A percentile compares a stretch with the other conserved stretches of the same genome.
Evolutionary conservation across 441 rosid genomes (phyloP).

Genomic region (Francoa sonchifolia): DNA sequence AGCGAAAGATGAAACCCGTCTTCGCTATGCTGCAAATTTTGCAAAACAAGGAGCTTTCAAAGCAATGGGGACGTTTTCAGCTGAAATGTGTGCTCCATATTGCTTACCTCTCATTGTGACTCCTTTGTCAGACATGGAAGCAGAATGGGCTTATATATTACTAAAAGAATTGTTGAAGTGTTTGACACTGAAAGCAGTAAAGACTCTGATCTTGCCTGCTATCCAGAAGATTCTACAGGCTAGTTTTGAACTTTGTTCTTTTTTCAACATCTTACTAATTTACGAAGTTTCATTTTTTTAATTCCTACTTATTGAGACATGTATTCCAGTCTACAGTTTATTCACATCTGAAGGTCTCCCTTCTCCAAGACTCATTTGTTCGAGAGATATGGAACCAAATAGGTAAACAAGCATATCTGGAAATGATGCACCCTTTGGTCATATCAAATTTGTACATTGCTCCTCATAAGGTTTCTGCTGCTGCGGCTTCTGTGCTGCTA

Average conservation of each 20-base stretch:
- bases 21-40: slow-evolving; percentile 73
- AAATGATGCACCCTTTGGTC: slow-evolving; percentile 60
- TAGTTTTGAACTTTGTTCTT: slow-evolving; percentile 19
- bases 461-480: slow-evolving; percentile 70
- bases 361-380: slow-evolving; percentile 91
- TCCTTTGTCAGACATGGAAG: slow-evolving; percentile 51
- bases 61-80: slow-evolving; percentile 76
- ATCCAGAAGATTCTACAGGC: slow-evolving; percentile 91
- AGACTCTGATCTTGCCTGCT: slow-evolving; percentile 57
- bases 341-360: slow-evolving; percentile 81
- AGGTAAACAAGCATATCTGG: slow-evolving; percentile 76
- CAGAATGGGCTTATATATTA: slow-evolving; percentile 73
- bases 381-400: slow-evolving; percentile 71
- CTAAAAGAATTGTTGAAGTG: slow-evolving; percentile 69
- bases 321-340: slow-evolving; percentile 70
- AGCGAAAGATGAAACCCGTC: slow-evolving; percentile 56
- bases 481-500: slow-evolving; percentile 86
- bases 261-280: slow-evolving; percentile 10
- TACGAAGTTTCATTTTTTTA: slow-evolving; percentile 9
- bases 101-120: slow-evolving; percentile 62
- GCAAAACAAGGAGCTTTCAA: slow-evolving; percentile 75
- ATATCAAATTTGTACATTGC: slow-evolving; percentile 65
- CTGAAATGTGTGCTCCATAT: slow-evolving; percentile 69
- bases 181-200: slow-evolving; percentile 56
- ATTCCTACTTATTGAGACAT: slow-evolving; percentile 16